phyloP scores from a whole-genome alignment of 106 monocot genomes.

The Dactylorhiza incarnata region DNA sequence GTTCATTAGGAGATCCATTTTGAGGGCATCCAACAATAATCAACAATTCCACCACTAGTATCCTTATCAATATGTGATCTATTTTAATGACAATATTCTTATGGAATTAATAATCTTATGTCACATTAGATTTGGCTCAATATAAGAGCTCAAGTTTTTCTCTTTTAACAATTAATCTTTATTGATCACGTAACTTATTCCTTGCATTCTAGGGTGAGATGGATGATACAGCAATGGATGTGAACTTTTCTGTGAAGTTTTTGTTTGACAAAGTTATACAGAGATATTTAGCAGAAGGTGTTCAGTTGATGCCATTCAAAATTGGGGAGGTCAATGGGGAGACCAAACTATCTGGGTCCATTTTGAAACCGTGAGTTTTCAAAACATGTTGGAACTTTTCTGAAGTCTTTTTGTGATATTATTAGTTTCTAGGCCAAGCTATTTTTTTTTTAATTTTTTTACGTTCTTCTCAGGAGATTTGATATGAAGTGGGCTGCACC shows the following conservation, averaged over 20 bases:
- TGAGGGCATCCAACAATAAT: too few species aligned
- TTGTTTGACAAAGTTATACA: slow-evolving; percentile 70
- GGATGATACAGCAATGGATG: slow-evolving; percentile 92
- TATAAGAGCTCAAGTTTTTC: too few species aligned
- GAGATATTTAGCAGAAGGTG: slow-evolving; percentile 54
- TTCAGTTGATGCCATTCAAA: slow-evolving; percentile 62
- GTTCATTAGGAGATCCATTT: too few species aligned
- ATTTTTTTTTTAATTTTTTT: background rate
- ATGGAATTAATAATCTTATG: too few species aligned
- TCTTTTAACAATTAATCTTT: too few species aligned
- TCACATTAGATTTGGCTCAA: too few species aligned
- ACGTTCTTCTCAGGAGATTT: slow-evolving; percentile 57
- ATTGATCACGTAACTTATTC: background rate
- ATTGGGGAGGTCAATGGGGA: slow-evolving; percentile 95
- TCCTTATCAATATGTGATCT: too few species aligned
- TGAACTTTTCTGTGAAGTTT: slow-evolving; percentile 83
- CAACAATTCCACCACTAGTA: too few species aligned
- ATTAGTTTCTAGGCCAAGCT: background rate
- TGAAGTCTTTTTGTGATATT: background rate
- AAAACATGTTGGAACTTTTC: background rate
- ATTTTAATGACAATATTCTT: too few species aligned
- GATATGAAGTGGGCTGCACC: slow-evolving; percentile 99
- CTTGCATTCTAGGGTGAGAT: slow-evolving; percentile 55
- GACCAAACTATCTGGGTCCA: slow-evolving; percentile 82
- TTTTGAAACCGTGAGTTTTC: slow-evolving; percentile 77